Evolutionary conservation across 2,329 filamentous ascomycete genomes (phyloP).

Genomic region (Achaetomium macrosporum): DNA sequence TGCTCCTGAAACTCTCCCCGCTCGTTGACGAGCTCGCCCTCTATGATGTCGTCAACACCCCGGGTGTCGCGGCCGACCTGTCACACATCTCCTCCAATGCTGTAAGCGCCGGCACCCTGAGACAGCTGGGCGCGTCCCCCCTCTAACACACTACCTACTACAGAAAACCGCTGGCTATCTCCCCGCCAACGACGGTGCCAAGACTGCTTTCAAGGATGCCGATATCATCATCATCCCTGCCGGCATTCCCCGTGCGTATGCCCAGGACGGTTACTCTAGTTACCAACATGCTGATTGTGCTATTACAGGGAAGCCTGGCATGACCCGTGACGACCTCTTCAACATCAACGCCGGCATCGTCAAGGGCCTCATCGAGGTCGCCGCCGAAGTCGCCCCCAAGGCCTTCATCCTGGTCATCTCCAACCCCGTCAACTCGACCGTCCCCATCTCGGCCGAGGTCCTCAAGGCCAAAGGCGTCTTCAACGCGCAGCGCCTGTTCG

Average conservation of each 20-base stretch:
- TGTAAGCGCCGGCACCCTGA: slow-evolving; percentile 37
- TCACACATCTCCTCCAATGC: slow-evolving; percentile 94
- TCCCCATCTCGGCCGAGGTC: slow-evolving; percentile 94
- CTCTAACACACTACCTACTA: not conserved
- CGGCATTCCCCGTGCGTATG: slow-evolving; percentile 82
- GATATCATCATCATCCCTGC: slow-evolving; percentile 97
- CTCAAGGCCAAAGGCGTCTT: slow-evolving; percentile 91
- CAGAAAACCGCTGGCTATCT: slow-evolving; percentile 86
- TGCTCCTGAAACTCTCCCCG: slow-evolving; percentile 87
- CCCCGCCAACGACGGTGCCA: slow-evolving; percentile 77
- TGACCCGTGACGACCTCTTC: slow-evolving; percentile 99
- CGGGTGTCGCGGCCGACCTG: slow-evolving; percentile 90
- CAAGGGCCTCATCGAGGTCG: slow-evolving; percentile 82
- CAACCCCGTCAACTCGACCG: slow-evolving; percentile 98
- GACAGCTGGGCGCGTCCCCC: not conserved
- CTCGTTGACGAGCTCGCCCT: slow-evolving; percentile 88
- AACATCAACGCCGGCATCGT: slow-evolving; percentile 99
- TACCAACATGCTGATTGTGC: not conserved
- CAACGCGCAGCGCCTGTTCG: slow-evolving; percentile 91
- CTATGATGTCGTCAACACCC: slow-evolving; percentile 99
- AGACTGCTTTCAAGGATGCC: slow-evolving; percentile 82
- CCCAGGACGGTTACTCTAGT: not conserved
- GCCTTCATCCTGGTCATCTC: slow-evolving; percentile 96
- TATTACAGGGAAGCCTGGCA: slow-evolving; percentile 83
- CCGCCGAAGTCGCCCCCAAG: slow-evolving; percentile 84